Evolutionary conservation across 192 early-diverging fungal species (phyloP), one percentile per base, ranked within the genome.

Genomic region (Funneliformis geosporum): DNA sequence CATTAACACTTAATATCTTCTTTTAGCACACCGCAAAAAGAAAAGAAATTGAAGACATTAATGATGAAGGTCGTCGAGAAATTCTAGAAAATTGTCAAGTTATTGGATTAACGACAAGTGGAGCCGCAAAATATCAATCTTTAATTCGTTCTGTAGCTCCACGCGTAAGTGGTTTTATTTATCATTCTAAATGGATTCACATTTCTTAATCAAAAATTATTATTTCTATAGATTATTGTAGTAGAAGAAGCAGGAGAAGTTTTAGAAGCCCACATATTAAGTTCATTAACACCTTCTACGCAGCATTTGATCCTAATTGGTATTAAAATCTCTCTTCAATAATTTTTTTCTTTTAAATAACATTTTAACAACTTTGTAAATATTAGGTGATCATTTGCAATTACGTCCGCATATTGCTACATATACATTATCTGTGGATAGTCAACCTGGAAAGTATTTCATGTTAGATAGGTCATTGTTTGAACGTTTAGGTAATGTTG

Each of bases 221-320:
- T 16, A 16, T 7, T 44, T 55, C 86, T 88, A 11, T 79, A 78
- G 16, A 82, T 90, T 25, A 88, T 90, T 73, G 84, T 90, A 46
- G 85, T 84, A 21, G 89, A 90, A 80, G 89, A 90, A 80, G 89
- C 89, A 0, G 89, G 85, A 9, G 87, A 90, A 75, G 84, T 88
- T 28, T 65, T 90, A 1, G 87, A 90, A 78, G 85, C 87, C 0
- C 89, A 88, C 64, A 88, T 90, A 62, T 67, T 90, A 7, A 79
- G 85, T 5, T 79, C 86, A 4, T 80, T 90, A 0, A 84, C 85
- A 3, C 44, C 76, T 0, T 85, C 86, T 9, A 83, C 88, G 0
- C 84, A 89, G 33, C 89, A 90, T 72, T 40, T 90, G 14, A 87
- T 90, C 62, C 66, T 90, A 16, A 90, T 90, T 66, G 89, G 89